These are phyloP conservation scores for Gaultheria prostrata DNA, from an alignment of 148 eudicot species.

Conservation along the genomic window DNA sequence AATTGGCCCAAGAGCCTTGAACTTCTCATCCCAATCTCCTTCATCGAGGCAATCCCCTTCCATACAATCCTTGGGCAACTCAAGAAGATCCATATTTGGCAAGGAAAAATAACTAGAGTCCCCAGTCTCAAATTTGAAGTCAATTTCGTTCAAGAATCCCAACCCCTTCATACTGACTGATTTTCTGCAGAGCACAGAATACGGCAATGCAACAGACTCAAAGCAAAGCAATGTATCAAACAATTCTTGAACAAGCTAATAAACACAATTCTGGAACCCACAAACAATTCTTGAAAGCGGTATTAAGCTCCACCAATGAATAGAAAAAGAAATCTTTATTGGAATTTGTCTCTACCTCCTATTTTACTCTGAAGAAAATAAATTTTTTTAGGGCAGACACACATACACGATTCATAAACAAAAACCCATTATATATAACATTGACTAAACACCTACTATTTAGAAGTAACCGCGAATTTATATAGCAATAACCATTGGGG, in stretches of 20 bases:
- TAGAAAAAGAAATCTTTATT: neutral
- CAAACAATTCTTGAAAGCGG: neutral
- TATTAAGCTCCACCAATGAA: neutral
- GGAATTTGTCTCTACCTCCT: neutral
- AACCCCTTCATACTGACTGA: neutral
- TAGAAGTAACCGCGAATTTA: neutral
- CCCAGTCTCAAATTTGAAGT: neutral
- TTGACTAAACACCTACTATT: neutral
- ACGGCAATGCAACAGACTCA: neutral
- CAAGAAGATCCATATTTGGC: conserved; percentile 9
- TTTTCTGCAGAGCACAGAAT: neutral
- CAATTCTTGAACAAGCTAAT: neutral
- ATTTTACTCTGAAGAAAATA: neutral
- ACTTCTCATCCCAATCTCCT: conserved; percentile 33
- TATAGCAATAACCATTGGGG: neutral
- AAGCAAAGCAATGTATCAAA: neutral
- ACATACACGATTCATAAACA: neutral
- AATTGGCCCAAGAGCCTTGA: conserved; percentile 33
- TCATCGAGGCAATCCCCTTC: conserved; percentile 23
- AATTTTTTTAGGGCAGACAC: neutral
- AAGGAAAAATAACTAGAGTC: neutral
- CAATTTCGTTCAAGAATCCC: conserved; percentile 1
- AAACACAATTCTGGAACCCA: neutral
- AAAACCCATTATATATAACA: conserved; percentile 1
- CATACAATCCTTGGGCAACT: conserved; percentile 27